Evolutionary conservation across 208 protist genomes (phyloP).

Genomic region (Strigomonas culicis): DNA sequence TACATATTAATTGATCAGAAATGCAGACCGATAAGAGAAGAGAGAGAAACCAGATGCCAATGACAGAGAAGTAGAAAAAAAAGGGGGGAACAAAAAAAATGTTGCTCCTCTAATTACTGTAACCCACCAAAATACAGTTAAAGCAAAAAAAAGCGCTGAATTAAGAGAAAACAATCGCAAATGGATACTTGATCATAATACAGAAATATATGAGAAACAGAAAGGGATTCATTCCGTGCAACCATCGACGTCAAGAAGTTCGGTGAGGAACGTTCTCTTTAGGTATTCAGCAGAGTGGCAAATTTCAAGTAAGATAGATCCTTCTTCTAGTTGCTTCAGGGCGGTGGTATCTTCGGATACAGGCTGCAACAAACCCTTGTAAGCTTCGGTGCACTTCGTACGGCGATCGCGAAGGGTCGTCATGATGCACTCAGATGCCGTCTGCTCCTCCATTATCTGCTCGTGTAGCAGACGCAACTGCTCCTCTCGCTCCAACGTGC

Average conservation of each 20-base stretch:
- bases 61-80: slow-evolving; percentile 5
- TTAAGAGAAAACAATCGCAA: too few relatives aligned
- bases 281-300: not conserved
- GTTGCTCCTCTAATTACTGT: too few relatives aligned
- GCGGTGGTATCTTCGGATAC: not conserved
- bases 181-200: too few relatives aligned
- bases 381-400: not conserved
- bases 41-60: not conserved
- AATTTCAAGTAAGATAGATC: not conserved
- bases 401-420: not conserved
- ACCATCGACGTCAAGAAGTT: not conserved
- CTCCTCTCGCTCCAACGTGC: not conserved
- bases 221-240: not conserved
- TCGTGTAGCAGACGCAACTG: not conserved
- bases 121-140: too few relatives aligned
- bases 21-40: not conserved
- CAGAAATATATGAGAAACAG: too few relatives aligned
- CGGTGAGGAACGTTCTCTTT: not conserved
- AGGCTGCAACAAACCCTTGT: not conserved
- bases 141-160: too few relatives aligned
- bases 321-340: not conserved
- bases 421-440: not conserved
- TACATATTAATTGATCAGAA: slow-evolving; percentile 7
- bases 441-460: not conserved
- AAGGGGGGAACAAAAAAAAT: not conserved